Conservation (phyloP, 2,329 filamentous ascomycete species). For the Kalmusia sp. region DNA sequence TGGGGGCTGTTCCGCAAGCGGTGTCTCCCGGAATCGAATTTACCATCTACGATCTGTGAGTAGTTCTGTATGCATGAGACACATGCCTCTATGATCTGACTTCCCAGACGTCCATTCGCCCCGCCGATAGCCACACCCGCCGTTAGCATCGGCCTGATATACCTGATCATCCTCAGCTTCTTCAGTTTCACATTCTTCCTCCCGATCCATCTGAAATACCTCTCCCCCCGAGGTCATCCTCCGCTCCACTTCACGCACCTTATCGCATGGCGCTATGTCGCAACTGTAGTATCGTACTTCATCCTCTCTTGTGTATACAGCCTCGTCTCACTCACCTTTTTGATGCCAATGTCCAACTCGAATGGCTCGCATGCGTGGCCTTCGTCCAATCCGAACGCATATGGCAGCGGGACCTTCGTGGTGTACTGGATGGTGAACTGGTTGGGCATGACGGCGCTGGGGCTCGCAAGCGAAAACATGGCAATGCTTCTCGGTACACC, state of each 20-base stretch:
- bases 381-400: slow-evolving; percentile 59
- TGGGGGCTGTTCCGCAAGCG: slow-evolving; percentile 58
- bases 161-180: slow-evolving; percentile 71
- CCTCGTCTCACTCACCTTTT: slow-evolving; percentile 67
- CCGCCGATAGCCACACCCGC: slow-evolving; percentile 63
- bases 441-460: slow-evolving; percentile 67
- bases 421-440: slow-evolving; percentile 71
- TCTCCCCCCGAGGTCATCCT: slow-evolving; percentile 61
- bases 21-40: slow-evolving; percentile 64
- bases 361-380: slow-evolving; percentile 53
- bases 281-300: slow-evolving; percentile 65
- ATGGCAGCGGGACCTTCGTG: slow-evolving; percentile 63
- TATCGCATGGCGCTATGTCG: slow-evolving; percentile 63
- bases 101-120: slow-evolving; percentile 59
- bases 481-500: slow-evolving; percentile 68
- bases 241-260: slow-evolving; percentile 65
- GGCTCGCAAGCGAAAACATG: slow-evolving; percentile 70
- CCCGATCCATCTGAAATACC: slow-evolving; percentile 66
- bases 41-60: slow-evolving; percentile 58
- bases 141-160: slow-evolving; percentile 69
- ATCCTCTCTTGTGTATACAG: slow-evolving; percentile 69
- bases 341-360: slow-evolving; percentile 63
- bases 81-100: too few relatives aligned
- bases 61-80: background rate
- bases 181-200: slow-evolving; percentile 71